Evolutionary conservation across 2,329 filamentous ascomycete genomes (phyloP), one percentile per base, ranked within the genome.

Genomic region (Lachnellula subtilissima): DNA sequence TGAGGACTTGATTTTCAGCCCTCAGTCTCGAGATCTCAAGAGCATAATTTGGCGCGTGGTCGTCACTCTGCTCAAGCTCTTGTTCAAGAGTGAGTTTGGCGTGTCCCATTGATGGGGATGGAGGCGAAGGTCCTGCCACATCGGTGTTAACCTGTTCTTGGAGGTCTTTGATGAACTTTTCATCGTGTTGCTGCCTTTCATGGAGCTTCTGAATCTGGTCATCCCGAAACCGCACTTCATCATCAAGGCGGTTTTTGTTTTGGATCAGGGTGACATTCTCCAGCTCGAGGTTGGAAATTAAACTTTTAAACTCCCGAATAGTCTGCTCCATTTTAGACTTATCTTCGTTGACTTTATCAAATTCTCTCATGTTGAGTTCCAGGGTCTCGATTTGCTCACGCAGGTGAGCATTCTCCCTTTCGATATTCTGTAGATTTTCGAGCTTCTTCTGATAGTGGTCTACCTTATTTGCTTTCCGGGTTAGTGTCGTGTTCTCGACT

Each of bases 371-470:
- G 54, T 80, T 75, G 54, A 77, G 77, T 61, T 80, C 74, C 51
- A 82, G 70, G 59, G 82, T 77, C 36, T 78, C 76, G 57, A 79
- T 76, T 63, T 82, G 80, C 56, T 79, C 79, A 55, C 79, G 76
- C 6, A 85, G 73, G 36, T 77, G 75, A 52, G 79, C 74, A 48
- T 83, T 77, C 61, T 85, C 81, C 53, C 75, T 78, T 57, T 81
- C 80, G 36, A 84, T 71, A 17, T 76, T 73, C 55, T 79, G 80
- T 64, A 81, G 77, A 14, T 76, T 75, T 65, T 84, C 81, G 14
- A 86, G 75, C 70, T 86, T 86, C 67, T 84, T 81, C 68, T 82
- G 81, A 66, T 82, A 81, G 55, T 83, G 76, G 53, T 85, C 83
- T 7, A 80, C 81, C 53, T 77, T 82, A 61, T 86, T 86, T 58